Conservation (phyloP, 1,284 basidiomycete genomes). For the Veloboletus limbatus region DNA sequence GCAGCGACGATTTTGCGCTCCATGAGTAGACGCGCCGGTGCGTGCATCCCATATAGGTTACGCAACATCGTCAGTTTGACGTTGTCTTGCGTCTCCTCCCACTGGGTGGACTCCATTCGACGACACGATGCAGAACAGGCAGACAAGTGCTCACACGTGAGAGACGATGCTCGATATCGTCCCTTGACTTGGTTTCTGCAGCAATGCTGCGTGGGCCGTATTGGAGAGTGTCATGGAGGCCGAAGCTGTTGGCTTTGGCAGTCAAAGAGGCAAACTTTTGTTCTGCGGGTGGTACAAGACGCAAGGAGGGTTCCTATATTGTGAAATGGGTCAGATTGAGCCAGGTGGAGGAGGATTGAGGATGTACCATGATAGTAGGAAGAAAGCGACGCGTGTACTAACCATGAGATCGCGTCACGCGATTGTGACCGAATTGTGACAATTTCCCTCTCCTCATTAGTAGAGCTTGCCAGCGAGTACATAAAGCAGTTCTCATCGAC, state of each 20-base stretch:
- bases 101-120: slow-evolving; percentile 49
- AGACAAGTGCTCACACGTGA: slow-evolving; percentile 52
- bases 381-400: slow-evolving; percentile 34
- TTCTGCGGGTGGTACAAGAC: slow-evolving; percentile 58
- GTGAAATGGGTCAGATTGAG: neutral
- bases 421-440: slow-evolving; percentile 29
- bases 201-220: slow-evolving; percentile 76
- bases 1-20: slow-evolving; percentile 83
- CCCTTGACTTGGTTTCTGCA: slow-evolving; percentile 59
- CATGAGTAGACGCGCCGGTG: slow-evolving; percentile 89
- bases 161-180: slow-evolving; percentile 59
- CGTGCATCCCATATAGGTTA: slow-evolving; percentile 83
- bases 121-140: neutral
- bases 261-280: slow-evolving; percentile 64
- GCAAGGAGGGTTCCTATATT: slow-evolving; percentile 60
- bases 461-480: slow-evolving; percentile 1
- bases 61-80: slow-evolving; percentile 84
- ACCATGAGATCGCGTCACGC: slow-evolving; percentile 20
- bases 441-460: slow-evolving; percentile 9
- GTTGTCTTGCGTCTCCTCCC: slow-evolving; percentile 91
- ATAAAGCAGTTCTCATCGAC: slow-evolving; percentile 17
- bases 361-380: slow-evolving; percentile 41
- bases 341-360: neutral
- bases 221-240: slow-evolving; percentile 75
- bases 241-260: slow-evolving; percentile 67